Percentiles rank a stretch among this genome's conserved stretches.
Evolutionary conservation across 2,329 filamentous ascomycete genomes (phyloP).

Genomic region (Paecilomyces fulvus): DNA sequence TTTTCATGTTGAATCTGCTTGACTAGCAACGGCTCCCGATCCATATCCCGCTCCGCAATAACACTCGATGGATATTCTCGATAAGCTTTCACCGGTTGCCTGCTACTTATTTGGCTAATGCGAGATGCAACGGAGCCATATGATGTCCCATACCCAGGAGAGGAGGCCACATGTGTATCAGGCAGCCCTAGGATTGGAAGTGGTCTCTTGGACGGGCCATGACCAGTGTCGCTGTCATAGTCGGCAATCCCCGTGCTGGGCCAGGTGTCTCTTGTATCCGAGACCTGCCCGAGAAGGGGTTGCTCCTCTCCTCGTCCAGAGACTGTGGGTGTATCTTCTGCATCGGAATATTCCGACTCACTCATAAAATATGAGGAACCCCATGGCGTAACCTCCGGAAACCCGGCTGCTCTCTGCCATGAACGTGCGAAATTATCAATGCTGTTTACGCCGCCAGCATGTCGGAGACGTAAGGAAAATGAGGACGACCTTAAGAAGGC

Average conservation of each 20-base stretch:
- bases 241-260: conserved; percentile 19
- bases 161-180: conserved; percentile 50
- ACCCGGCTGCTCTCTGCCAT: conserved; percentile 83
- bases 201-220: conserved; percentile 10
- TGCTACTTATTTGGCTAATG: conserved; percentile 48
- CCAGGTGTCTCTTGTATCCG: conserved; percentile 17
- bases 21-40: conserved; percentile 69
- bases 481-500: conserved; percentile 23
- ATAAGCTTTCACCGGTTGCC: conserved; percentile 45
- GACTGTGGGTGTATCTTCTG: conserved; percentile 12
- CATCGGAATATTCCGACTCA: conserved; percentile 40
- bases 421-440: conserved; percentile 88
- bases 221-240: conserved; percentile 9
- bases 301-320: conserved; percentile 12
- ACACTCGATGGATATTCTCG: conserved; percentile 43
- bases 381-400: conserved; percentile 77
- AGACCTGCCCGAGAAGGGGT: conserved; percentile 12
- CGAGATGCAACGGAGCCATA: conserved; percentile 53
- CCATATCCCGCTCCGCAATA: conserved; percentile 45
- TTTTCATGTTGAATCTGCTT: conserved; percentile 80
- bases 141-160: conserved; percentile 58
- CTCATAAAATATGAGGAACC: conserved; percentile 64
- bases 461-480: conserved; percentile 42
- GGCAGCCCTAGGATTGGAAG: conserved; percentile 2
- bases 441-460: conserved; percentile 85